A percentile compares a stretch with the other conserved stretches of the same genome.
Evolutionary conservation across 441 rosid genomes (phyloP).

Genomic region (Rhodomyrtus psidioides): DNA sequence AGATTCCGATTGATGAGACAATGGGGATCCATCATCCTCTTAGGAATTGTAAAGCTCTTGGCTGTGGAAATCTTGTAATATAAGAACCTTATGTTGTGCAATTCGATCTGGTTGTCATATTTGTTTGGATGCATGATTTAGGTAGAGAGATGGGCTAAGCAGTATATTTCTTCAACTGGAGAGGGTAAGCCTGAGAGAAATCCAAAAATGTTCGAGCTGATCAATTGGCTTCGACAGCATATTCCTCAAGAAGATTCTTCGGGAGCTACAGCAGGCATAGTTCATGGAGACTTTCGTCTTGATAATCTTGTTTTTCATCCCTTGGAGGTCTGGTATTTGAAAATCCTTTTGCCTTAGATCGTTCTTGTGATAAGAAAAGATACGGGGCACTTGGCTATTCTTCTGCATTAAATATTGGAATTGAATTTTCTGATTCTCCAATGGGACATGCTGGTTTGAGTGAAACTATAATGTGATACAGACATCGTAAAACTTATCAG

Average conservation of each 20-base stretch:
- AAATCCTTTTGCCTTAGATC: neutral
- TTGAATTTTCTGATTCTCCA: neutral
- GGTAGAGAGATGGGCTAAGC: conserved; percentile 95
- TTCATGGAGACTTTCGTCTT: conserved; percentile 93
- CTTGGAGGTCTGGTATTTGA: conserved; percentile 45
- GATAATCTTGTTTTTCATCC: conserved; percentile 95
- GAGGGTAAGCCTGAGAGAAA: conserved; percentile 65
- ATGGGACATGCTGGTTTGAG: neutral
- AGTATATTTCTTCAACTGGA: conserved; percentile 75
- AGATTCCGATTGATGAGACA: neutral
- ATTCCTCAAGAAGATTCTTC: conserved; percentile 78
- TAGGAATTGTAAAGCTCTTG: neutral
- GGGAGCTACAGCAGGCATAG: conserved; percentile 65
- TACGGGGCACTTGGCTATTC: neutral
- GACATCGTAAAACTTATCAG: neutral
- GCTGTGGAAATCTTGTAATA: neutral
- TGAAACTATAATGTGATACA: neutral
- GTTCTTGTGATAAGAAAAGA: neutral
- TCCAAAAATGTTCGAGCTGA: conserved; percentile 72
- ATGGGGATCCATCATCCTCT: neutral
- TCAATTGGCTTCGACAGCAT: conserved; percentile 58
- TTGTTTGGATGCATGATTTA: conserved; percentile 8
- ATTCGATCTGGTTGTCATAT: neutral
- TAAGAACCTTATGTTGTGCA: neutral
- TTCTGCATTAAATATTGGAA: neutral